Conservation (phyloP, 2,329 filamentous ascomycete species). For the Fusarium odoratissimum region DNA sequence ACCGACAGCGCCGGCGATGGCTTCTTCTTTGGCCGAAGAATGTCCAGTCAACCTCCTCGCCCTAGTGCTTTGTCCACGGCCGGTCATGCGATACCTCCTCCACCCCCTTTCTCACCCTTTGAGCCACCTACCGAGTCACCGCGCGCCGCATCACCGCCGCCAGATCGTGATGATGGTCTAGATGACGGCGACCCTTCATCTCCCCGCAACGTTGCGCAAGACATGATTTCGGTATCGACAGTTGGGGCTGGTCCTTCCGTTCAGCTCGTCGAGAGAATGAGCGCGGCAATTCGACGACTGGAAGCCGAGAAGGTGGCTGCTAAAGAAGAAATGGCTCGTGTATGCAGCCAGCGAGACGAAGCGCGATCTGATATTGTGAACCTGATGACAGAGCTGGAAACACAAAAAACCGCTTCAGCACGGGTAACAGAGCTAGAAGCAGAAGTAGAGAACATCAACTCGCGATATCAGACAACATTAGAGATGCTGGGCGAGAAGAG, state of each 20-base stretch:
- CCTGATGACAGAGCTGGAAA: constrained; percentile 88
- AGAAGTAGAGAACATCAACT: constrained; percentile 75
- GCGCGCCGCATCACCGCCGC: constrained; percentile 54
- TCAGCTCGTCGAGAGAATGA: constrained; percentile 96
- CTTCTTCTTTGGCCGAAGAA: constrained; percentile 57
- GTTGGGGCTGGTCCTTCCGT: constrained; percentile 92
- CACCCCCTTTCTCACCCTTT: constrained; percentile 61
- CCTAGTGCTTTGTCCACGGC: constrained; percentile 54
- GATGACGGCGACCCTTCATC: constrained; percentile 63
- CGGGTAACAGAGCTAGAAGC: constrained; percentile 74
- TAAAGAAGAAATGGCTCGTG: constrained; percentile 84
- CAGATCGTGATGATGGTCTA: constrained; percentile 64
- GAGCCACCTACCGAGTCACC: constrained; percentile 53
- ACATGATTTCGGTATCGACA: constrained; percentile 90
- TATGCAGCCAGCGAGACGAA: constrained; percentile 89
- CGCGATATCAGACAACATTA: constrained; percentile 88
- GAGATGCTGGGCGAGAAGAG: constrained; percentile 98
- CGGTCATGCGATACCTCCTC: constrained; percentile 50
- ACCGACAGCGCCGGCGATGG: constrained; percentile 54
- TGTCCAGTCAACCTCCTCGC: constrained; percentile 62
- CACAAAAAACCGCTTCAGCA: constrained; percentile 69
- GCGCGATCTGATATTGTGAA: constrained; percentile 90
- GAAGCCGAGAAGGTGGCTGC: constrained; percentile 92
- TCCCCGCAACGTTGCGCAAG: constrained; percentile 78
- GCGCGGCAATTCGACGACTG: constrained; percentile 87